These are phyloP conservation scores for Candida ovalis DNA, from an alignment of 805 yeast species.

Conservation along the genomic window DNA sequence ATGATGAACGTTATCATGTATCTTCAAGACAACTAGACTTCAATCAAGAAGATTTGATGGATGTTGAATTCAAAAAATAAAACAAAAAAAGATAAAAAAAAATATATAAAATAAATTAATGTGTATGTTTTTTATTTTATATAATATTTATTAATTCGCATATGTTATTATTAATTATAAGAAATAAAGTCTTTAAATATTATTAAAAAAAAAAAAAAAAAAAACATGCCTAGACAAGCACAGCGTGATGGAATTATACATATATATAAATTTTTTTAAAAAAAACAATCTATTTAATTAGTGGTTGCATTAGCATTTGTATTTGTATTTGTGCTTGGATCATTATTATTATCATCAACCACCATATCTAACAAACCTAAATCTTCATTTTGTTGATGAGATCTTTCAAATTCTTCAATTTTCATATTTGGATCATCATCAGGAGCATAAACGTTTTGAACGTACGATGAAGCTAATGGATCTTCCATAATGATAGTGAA, in stretches of 20 bases:
- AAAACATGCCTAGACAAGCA: too few species aligned
- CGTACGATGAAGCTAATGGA: conserved; percentile 91
- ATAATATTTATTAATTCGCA: conserved; percentile 1
- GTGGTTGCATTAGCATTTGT: too few species aligned
- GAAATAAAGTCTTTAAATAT: too few species aligned
- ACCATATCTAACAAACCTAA: conserved; percentile 68
- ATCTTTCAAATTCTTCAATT: conserved; percentile 86
- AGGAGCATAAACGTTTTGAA: conserved; percentile 98
- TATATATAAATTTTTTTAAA: too few species aligned
- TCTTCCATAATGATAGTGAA: conserved; percentile 90
- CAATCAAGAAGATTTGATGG: conserved; percentile 7
- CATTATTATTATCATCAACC: conserved; percentile 2
- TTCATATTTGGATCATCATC: conserved; percentile 96
- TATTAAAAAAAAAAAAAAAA: too few species aligned
- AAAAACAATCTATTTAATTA: too few species aligned
- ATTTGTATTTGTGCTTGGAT: too few species aligned
- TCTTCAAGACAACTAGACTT: not conserved
- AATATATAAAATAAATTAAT: not conserved
- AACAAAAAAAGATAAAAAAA: too few species aligned
- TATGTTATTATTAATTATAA: too few species aligned
- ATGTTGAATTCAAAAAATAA: conserved; percentile 5
- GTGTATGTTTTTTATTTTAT: not conserved
- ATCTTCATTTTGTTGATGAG: conserved; percentile 84
- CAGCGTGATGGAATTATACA: too few species aligned
- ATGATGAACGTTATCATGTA: not conserved